Conservation (phyloP, 2,329 filamentous ascomycete species). For the Aspergillus sp. region DNA sequence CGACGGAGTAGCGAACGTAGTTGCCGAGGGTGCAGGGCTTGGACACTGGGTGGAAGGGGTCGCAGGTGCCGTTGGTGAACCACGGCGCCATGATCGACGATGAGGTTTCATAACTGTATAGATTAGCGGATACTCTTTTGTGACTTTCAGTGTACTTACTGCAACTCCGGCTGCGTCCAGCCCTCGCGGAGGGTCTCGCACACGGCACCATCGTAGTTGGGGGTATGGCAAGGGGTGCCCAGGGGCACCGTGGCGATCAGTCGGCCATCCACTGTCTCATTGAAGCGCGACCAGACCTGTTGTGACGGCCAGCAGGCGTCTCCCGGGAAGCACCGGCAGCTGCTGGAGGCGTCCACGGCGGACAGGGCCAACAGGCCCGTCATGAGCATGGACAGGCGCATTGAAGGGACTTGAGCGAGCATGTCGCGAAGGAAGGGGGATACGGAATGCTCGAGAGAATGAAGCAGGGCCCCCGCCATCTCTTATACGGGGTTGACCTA, state of each 20-base stretch:
- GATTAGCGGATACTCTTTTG: background rate
- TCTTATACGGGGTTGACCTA: background rate
- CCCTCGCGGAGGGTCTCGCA: slow-evolving; percentile 42
- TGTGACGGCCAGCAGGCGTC: slow-evolving; percentile 54
- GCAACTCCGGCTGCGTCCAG: slow-evolving; percentile 47
- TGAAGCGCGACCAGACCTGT: slow-evolving; percentile 50
- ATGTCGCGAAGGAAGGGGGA: background rate
- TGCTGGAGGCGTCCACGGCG: background rate
- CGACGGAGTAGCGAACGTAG: slow-evolving; percentile 34
- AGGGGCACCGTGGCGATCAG: slow-evolving; percentile 55
- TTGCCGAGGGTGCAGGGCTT: slow-evolving; percentile 28
- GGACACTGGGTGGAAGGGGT: slow-evolving; percentile 37
- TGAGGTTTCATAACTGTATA: slow-evolving; percentile 57
- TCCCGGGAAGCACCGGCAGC: slow-evolving; percentile 51
- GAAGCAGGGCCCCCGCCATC: background rate
- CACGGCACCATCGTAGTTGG: slow-evolving; percentile 43
- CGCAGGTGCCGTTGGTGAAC: slow-evolving; percentile 40
- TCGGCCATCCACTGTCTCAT: slow-evolving; percentile 49
- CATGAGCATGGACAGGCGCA: background rate
- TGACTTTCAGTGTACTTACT: slow-evolving; percentile 31
- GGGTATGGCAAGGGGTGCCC: slow-evolving; percentile 52
- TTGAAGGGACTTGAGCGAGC: background rate
- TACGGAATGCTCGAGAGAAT: background rate
- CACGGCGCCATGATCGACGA: slow-evolving; percentile 40
- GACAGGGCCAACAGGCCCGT: slow-evolving; percentile 4